These are phyloP conservation scores for Ajuga reptans DNA, from an alignment of 305 asterid genomes.

Conservation along the genomic window DNA sequence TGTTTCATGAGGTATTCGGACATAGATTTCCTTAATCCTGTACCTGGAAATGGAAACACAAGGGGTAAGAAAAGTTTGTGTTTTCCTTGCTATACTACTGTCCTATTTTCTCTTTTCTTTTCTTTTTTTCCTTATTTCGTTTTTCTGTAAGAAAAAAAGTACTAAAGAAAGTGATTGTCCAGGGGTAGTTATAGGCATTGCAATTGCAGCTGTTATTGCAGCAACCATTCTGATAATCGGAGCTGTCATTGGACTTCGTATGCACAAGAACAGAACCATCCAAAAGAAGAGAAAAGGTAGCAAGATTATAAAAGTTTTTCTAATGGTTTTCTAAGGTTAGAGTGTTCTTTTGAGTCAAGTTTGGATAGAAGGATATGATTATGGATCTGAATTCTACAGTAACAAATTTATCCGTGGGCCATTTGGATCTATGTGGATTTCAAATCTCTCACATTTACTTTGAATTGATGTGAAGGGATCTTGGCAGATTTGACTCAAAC, in stretches of 20 bases:
- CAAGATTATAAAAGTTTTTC: background rate
- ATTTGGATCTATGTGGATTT: too few relatives aligned
- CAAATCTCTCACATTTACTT: too few relatives aligned
- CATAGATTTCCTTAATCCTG: constrained; percentile 39
- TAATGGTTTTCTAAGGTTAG: background rate
- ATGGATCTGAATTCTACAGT: too few relatives aligned
- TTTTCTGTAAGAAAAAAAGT: too few relatives aligned
- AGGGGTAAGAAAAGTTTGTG: constrained; percentile 27
- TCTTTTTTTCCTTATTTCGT: background rate
- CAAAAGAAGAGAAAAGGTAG: constrained; percentile 53
- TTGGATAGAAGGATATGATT: too few relatives aligned
- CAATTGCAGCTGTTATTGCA: constrained; percentile 33
- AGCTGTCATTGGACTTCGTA: constrained; percentile 28
- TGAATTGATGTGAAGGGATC: too few relatives aligned
- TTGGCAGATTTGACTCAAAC: background rate
- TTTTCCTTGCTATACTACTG: background rate
- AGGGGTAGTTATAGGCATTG: constrained; percentile 36
- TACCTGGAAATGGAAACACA: constrained; percentile 30
- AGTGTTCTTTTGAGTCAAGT: too few relatives aligned
- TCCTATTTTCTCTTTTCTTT: background rate
- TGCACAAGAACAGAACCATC: constrained; percentile 35
- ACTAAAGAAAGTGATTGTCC: background rate
- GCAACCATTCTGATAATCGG: constrained; percentile 31
- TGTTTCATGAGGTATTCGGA: constrained; percentile 54
- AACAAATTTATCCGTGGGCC: too few relatives aligned